Base-by-base conservation (phyloP, 2,329 filamentous ascomycete genomes). In the Spiromastix sp. region DNA sequence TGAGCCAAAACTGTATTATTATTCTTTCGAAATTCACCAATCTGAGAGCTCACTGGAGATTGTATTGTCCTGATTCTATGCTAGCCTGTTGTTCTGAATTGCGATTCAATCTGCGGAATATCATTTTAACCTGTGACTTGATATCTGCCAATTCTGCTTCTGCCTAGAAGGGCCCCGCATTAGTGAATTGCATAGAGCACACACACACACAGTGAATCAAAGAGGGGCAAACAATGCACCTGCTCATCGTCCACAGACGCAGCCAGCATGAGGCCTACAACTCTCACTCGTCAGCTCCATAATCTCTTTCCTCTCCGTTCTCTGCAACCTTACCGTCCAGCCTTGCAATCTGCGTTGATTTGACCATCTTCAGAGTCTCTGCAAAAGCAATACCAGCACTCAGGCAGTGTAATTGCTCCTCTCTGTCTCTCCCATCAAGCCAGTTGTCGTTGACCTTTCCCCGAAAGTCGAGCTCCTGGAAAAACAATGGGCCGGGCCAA, bases 171-270 rank as follows among this genome's bases (percentile, higher is more conserved):
- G 21, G 7, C 21, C 6, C 21, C 19, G 24, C n/a, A 24, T 24
- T 24, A 24, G 21, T 24, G 21, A 24, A n/a, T 7, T 24, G 21
- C n/a, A 24, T 7, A 7, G 21, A 24, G n/a, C n/a, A 24, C 21
- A n/a, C n/a, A n/a, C n/a, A n/a, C n/a, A 10, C 4, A 9, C 3
- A 30, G 24, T 28, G 26, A 37, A 29, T 25, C 19, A 32, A 17
- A 39, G 19, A 24, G 34, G 32, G 27, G 22, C 11, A 16, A 30
- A 28, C 18, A 30, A 48, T 61, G 41, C 54, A 81, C 78, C 66
- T 83, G 77, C 54, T 85, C 82, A 58, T 95, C 86, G 61, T 96
- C 91, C 51, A 94, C 85, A 2, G 87, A 94, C 41, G 89, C 89
- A 55, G 86, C 89, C 48, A 98, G 76, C 72, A 93, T 87, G 47